Percentiles rank a stretch among this genome's conserved stretches.
phyloP scores from a whole-genome alignment of 148 eudicot genomes.

The Selenicereus undatus region DNA sequence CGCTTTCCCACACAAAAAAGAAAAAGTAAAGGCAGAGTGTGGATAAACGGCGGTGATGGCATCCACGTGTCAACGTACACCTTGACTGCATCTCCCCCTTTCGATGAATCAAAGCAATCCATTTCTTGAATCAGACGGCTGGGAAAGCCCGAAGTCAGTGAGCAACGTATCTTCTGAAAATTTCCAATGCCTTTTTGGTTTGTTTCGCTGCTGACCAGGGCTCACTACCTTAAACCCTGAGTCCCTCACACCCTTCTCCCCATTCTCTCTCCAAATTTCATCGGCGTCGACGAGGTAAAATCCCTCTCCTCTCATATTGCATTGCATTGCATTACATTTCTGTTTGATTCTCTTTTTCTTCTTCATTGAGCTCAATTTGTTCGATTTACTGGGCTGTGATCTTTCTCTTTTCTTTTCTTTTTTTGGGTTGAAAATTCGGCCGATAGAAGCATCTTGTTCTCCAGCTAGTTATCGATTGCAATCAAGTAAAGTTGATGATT shows the following conservation, averaged over 20 bases:
- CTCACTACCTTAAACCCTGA: not conserved
- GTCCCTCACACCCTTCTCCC: not conserved
- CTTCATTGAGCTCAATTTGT: slow-evolving; percentile 10
- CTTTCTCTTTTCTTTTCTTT: too few species aligned
- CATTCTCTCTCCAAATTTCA: not conserved
- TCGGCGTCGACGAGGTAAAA: not conserved
- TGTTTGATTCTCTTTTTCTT: not conserved
- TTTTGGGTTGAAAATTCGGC: not conserved
- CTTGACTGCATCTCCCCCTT: not conserved
- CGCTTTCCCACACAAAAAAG: too few species aligned
- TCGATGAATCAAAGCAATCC: slow-evolving; percentile 6
- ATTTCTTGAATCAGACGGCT: slow-evolving; percentile 8
- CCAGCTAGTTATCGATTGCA: not conserved
- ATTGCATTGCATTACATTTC: not conserved
- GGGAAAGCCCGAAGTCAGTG: not conserved
- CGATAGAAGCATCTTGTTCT: not conserved
- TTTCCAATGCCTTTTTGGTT: not conserved
- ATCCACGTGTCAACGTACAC: too few species aligned
- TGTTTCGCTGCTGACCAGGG: not conserved
- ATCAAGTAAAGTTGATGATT: not conserved
- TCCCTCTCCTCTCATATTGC: not conserved
- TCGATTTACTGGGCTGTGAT: not conserved
- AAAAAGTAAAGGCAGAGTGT: too few species aligned
- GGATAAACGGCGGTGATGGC: not conserved
- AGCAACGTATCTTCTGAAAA: not conserved